A percentile compares a stretch with the other conserved stretches of the same genome.
Conservation (phyloP, 2,329 filamentous ascomycete species). For the Cyphellophora europaea region DNA sequence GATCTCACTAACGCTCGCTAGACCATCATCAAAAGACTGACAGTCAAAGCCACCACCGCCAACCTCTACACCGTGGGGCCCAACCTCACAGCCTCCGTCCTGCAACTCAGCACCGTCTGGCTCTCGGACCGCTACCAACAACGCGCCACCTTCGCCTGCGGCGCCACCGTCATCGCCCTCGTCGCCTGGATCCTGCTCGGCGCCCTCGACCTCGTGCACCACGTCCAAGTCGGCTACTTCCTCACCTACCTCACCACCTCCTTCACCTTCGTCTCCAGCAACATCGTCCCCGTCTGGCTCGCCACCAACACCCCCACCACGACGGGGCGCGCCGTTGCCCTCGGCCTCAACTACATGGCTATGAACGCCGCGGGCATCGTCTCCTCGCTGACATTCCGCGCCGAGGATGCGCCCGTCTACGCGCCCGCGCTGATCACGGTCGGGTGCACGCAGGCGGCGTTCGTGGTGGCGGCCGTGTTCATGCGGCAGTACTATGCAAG, state of each 20-base stretch:
- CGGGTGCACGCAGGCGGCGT: no score
- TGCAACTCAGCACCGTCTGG: conserved; percentile 66
- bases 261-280: conserved; percentile 66
- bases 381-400: no score
- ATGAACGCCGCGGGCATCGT: no score
- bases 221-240: conserved; percentile 62
- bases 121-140: conserved; percentile 56
- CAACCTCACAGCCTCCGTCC: conserved; percentile 63
- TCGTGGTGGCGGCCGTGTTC: no score
- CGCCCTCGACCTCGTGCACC: conserved; percentile 51
- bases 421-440: no score
- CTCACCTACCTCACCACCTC: conserved; percentile 76
- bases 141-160: conserved; percentile 63
- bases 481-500: no score
- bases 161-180: conserved; percentile 66
- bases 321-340: no score
- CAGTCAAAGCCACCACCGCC: conserved; percentile 50
- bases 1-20: no score
- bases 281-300: conserved; percentile 61
- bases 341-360: no score
- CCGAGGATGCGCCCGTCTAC: no score
- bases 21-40: conserved; percentile 45
- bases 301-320: conserved; percentile 83
- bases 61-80: conserved; percentile 77
- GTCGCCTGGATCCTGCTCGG: conserved; percentile 72